Evolutionary conservation across 345 rosid genomes (phyloP).

Genomic region (Erucastrum elatum): DNA sequence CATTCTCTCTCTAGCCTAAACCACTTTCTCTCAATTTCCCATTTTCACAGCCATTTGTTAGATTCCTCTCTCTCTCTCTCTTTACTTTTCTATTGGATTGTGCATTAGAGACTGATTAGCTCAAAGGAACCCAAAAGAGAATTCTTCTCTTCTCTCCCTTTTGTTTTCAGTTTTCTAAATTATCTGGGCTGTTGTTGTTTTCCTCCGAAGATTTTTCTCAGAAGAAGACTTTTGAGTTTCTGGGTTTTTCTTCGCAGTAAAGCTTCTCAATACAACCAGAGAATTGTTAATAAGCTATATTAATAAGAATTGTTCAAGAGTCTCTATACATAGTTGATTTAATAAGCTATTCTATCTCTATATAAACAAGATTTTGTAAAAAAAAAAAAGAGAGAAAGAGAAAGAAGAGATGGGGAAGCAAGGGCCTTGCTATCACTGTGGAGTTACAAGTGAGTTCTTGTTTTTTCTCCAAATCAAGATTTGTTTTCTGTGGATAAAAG

Average conservation of each 20-base stretch:
- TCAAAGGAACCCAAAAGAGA: slow-evolving; percentile 31
- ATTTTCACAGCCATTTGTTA: slow-evolving; percentile 65
- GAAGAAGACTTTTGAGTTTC: slow-evolving; percentile 23
- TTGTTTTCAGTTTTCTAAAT: slow-evolving; percentile 17
- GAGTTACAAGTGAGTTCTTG: slow-evolving; percentile 98
- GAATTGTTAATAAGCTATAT: too few relatives aligned
- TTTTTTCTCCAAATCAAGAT: slow-evolving; percentile 20
- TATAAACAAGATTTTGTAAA: slow-evolving; percentile 1
- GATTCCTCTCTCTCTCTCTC: slow-evolving; percentile 62
- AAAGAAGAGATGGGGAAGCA: slow-evolving; percentile 81
- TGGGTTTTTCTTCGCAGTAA: slow-evolving; percentile 45
- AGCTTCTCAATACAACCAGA: slow-evolving; percentile 42
- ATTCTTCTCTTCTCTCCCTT: slow-evolving; percentile 8
- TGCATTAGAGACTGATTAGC: slow-evolving; percentile 47
- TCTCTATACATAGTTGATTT: slow-evolving; percentile 6
- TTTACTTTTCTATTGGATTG: slow-evolving; percentile 49
- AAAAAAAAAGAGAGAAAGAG: not conserved
- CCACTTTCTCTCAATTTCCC: slow-evolving; percentile 27
- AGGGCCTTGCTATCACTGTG: slow-evolving; percentile 99
- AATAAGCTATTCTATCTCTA: not conserved
- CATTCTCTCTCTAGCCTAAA: slow-evolving; percentile 30
- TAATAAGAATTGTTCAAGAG: not conserved
- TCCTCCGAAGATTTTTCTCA: not conserved
- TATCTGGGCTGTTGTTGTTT: slow-evolving; percentile 12
- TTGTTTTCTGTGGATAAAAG: not conserved